phyloP scores from a whole-genome alignment of 2,329 filamentous ascomycete species.

The Fusarium sp. region DNA sequence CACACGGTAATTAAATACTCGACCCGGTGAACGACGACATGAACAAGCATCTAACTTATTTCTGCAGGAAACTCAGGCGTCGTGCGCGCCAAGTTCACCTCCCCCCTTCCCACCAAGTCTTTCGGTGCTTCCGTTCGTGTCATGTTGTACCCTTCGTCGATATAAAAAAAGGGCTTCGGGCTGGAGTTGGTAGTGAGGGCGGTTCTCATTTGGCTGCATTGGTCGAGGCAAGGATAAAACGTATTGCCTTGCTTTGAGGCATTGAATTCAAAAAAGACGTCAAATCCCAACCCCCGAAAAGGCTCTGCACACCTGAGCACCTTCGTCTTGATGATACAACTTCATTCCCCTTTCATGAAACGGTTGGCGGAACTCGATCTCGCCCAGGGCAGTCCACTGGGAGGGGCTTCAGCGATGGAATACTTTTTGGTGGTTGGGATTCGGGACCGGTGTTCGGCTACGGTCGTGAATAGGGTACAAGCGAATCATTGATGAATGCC shows the following conservation, averaged over 20 bases:
- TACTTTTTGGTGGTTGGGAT: constrained; percentile 37
- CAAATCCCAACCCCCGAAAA: constrained; percentile 49
- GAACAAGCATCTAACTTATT: constrained; percentile 22
- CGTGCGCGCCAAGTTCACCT: constrained; percentile 96
- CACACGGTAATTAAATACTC: constrained; percentile 76
- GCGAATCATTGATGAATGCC: constrained; percentile 45
- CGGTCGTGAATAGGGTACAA: constrained; percentile 42
- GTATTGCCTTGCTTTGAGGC: constrained; percentile 63
- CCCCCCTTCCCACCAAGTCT: constrained; percentile 94
- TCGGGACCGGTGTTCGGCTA: constrained; percentile 33
- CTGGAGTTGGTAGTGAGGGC: constrained; percentile 70
- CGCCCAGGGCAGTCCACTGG: constrained; percentile 36
- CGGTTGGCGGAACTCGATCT: constrained; percentile 40
- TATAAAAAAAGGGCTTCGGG: constrained; percentile 78
- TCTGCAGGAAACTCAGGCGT: constrained; percentile 90
- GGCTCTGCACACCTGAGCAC: constrained; percentile 38
- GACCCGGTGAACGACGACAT: neutral
- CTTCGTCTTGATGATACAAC: constrained; percentile 39
- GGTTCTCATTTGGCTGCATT: constrained; percentile 70
- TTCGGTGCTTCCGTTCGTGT: constrained; percentile 96
- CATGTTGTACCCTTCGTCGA: constrained; percentile 98
- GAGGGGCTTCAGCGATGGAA: constrained; percentile 41
- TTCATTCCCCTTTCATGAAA: constrained; percentile 30
- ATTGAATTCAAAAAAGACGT: constrained; percentile 64
- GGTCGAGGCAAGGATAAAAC: constrained; percentile 67